These are phyloP conservation scores for Trichoderma hamatum DNA, from an alignment of 2,329 filamentous ascomycete species.

Conservation along the genomic window DNA sequence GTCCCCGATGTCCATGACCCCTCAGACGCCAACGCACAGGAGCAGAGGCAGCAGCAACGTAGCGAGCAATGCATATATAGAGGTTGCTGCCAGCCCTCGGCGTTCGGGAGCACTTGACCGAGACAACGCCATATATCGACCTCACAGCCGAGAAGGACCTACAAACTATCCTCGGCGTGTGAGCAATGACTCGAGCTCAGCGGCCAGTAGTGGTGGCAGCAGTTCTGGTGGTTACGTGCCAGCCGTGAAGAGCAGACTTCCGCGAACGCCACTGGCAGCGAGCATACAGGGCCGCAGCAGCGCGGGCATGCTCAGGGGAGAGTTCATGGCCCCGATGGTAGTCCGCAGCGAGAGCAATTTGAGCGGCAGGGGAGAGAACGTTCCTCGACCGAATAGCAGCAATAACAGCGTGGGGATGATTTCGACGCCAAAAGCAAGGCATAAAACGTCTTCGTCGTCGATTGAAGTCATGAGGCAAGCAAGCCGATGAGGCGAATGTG, in stretches of 20 bases:
- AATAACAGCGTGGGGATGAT: slow-evolving; percentile 10
- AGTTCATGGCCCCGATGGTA: slow-evolving; percentile 36
- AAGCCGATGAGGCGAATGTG: neutral
- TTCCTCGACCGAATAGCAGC: slow-evolving; percentile 30
- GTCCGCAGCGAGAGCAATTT: slow-evolving; percentile 45
- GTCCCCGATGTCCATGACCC: slow-evolving; percentile 52
- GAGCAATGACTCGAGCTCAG: slow-evolving; percentile 44
- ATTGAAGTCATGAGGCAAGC: slow-evolving; percentile 23
- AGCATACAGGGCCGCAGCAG: slow-evolving; percentile 34
- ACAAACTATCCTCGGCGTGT: slow-evolving; percentile 49
- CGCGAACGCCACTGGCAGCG: slow-evolving; percentile 43
- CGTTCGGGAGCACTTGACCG: slow-evolving; percentile 47
- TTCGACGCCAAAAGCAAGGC: slow-evolving; percentile 21
- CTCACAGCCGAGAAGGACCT: slow-evolving; percentile 46
- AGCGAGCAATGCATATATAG: slow-evolving; percentile 51
- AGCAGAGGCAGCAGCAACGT: slow-evolving; percentile 43
- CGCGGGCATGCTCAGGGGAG: slow-evolving; percentile 26
- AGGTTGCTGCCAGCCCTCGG: slow-evolving; percentile 55
- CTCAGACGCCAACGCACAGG: slow-evolving; percentile 55
- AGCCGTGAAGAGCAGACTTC: slow-evolving; percentile 44
- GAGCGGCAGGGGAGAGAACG: slow-evolving; percentile 45
- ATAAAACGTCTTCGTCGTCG: slow-evolving; percentile 13
- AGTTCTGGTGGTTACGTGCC: slow-evolving; percentile 10
- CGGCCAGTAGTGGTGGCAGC: slow-evolving; percentile 31
- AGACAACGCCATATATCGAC: slow-evolving; percentile 47